phyloP scores from a whole-genome alignment of 2,329 filamentous ascomycete genomes.

The Camillea tinctor region DNA sequence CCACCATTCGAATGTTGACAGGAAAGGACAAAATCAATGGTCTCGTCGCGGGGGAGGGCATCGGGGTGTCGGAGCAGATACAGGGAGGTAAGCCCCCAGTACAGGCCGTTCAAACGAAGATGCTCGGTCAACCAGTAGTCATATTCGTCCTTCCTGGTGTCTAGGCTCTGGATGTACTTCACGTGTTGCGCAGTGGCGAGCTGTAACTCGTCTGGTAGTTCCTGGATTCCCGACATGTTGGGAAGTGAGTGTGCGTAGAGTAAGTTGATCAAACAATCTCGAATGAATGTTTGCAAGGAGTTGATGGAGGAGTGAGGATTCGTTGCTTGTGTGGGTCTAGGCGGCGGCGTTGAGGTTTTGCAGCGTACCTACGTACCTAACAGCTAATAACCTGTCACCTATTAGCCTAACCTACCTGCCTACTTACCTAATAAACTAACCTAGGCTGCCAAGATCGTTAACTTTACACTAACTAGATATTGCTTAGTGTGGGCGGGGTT shows the following conservation, averaged over 20 bases:
- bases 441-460: no score
- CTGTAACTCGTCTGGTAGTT: slow-evolving; percentile 40
- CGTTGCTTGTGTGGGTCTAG: not conserved
- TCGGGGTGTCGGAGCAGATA: slow-evolving; percentile 81
- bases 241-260: not conserved
- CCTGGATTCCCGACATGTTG: slow-evolving; percentile 36
- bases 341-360: not conserved
- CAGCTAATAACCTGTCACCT: no score
- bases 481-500: not conserved
- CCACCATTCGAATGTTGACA: slow-evolving; percentile 87
- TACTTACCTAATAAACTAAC: not conserved
- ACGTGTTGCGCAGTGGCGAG: slow-evolving; percentile 67
- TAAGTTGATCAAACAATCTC: not conserved
- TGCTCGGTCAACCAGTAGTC: slow-evolving; percentile 99
- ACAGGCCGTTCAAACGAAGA: slow-evolving; percentile 89
- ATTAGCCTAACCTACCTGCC: no score
- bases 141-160: slow-evolving; percentile 88
- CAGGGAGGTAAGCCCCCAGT: slow-evolving; percentile 90
- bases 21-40: slow-evolving; percentile 92
- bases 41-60: slow-evolving; percentile 74
- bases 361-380: not conserved
- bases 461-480: not conserved
- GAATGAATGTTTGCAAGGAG: not conserved
- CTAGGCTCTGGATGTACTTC: slow-evolving; percentile 87
- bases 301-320: not conserved